Evolutionary conservation across 75 land plant genomes (phyloP).

Genomic region (Ceratopteris richardii): DNA sequence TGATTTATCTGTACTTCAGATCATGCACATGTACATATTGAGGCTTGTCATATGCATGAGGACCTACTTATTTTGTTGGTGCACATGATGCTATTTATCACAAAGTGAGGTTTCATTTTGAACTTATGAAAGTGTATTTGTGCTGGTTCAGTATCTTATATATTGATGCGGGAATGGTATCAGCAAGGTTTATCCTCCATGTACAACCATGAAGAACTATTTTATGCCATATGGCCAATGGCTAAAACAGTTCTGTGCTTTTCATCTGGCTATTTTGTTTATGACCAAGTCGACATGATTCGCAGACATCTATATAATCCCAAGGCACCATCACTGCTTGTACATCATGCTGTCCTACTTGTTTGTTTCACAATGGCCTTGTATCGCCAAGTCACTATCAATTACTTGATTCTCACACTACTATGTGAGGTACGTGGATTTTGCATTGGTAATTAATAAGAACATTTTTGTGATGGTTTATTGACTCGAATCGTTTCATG

Average conservation of each 20-base stretch:
- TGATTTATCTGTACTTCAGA: no score
- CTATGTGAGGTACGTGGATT: conserved; percentile 63
- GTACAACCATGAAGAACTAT: conserved; percentile 66
- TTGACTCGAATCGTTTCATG: conserved; percentile 1
- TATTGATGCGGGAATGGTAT: conserved; percentile 40
- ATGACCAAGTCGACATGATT: conserved; percentile 94
- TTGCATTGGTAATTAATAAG: background rate
- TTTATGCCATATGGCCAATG: conserved; percentile 52
- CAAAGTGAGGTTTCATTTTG: no score
- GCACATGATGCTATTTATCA: no score
- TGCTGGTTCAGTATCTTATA: conserved; percentile 55
- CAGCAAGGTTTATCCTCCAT: conserved; percentile 32
- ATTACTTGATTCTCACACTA: conserved; percentile 84
- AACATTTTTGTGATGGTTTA: no score
- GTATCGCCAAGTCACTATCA: conserved; percentile 62
- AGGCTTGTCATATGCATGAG: no score
- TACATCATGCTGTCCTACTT: conserved; percentile 79
- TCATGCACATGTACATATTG: no score
- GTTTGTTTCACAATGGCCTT: conserved; percentile 82
- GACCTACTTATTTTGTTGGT: no score
- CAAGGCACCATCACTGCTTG: conserved; percentile 57
- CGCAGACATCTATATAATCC: conserved; percentile 59
- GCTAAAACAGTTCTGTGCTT: conserved; percentile 55
- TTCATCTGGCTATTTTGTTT: conserved; percentile 96
- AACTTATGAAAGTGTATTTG: no score